Evolutionary conservation across 495 filamentous ascomycete species (phyloP), one percentile per base, ranked within the genome.

Genomic region (Coniosporium apollinis): DNA sequence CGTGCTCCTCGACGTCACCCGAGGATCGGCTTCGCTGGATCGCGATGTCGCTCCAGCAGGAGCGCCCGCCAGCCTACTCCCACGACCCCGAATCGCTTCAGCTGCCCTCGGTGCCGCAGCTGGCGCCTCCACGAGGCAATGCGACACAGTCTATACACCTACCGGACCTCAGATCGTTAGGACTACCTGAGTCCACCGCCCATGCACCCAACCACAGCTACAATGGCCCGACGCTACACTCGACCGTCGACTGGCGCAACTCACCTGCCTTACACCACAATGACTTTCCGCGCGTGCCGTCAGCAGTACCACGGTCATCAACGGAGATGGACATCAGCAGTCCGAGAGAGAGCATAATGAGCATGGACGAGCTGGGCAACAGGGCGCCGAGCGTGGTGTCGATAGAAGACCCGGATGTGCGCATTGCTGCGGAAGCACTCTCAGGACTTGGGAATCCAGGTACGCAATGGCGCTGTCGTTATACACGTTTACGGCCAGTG

Each of bases 371-470:
- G 2, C 36, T 7, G 14, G 13, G 16, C 9, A 14, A 11, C 20
- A 33, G 42, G 17, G 36, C 39, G 6, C 18, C 40, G 19, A 58
- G 49, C 28, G 52, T 48, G 20, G 37, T 79, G 28, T 82, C 74
- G 30, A 71, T 87, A 44, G 84, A 94, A 47, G 84, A 94, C 50
- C 72, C 82, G 10, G 79, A 91, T 41, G 73, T 79, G 20, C 64
- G 75, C 19, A 62, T 77, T 49, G 86, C 84, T 19, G 85, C 84
- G 20, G 83, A 93, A 58, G 84, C 86, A 9, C 57, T 94, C 15
- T 79, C 79, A 22, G 80, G 82, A 37, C 66, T 94, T 35, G 73
- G 81, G 3, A 59, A 58, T 55, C 74, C 81, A 48, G 82, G 85
- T 92, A 52, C 55, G 65, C 33, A 26, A 37, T 32, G 17, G 17